These are phyloP conservation scores for Suillus paluster DNA, from an alignment of 768 basidiomycete genomes.

Conservation along the genomic window DNA sequence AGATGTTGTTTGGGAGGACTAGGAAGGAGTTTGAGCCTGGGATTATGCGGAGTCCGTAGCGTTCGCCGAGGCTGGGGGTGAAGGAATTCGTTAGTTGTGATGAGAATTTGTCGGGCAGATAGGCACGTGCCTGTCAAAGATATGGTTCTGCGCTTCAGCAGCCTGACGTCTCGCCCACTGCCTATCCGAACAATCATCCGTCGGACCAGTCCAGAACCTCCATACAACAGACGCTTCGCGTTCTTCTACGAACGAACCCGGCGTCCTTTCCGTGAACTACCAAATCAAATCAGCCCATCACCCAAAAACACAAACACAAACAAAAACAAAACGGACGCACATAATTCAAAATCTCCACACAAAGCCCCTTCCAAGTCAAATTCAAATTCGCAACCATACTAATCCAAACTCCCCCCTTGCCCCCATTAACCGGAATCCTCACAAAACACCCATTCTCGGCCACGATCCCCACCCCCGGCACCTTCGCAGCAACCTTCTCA, in stretches of 20 bases:
- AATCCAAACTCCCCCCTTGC: constrained; percentile 56
- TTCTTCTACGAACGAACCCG: constrained; percentile 84
- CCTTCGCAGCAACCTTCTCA: constrained; percentile 60
- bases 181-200: constrained; percentile 57
- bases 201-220: constrained; percentile 75
- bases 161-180: constrained; percentile 88
- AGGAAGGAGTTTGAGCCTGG: constrained; percentile 82
- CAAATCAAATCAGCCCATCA: not conserved
- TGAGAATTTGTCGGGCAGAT: no score
- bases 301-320: not conserved
- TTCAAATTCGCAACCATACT: constrained; percentile 82
- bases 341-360: constrained; percentile 83
- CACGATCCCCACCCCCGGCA: constrained; percentile 78
- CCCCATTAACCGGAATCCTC: constrained; percentile 44
- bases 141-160: constrained; percentile 91
- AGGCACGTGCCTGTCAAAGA: constrained; percentile 68
- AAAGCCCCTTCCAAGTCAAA: constrained; percentile 79
- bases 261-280: constrained; percentile 88
- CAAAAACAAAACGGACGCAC: constrained; percentile 56
- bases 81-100: not conserved
- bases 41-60: constrained; percentile 82
- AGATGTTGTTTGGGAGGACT: constrained; percentile 81
- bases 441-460: constrained; percentile 91
- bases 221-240: constrained; percentile 83
- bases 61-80: constrained; percentile 67